Base-by-base conservation (phyloP, 768 basidiomycete genomes). In the Phanerochaete carnosa region DNA sequence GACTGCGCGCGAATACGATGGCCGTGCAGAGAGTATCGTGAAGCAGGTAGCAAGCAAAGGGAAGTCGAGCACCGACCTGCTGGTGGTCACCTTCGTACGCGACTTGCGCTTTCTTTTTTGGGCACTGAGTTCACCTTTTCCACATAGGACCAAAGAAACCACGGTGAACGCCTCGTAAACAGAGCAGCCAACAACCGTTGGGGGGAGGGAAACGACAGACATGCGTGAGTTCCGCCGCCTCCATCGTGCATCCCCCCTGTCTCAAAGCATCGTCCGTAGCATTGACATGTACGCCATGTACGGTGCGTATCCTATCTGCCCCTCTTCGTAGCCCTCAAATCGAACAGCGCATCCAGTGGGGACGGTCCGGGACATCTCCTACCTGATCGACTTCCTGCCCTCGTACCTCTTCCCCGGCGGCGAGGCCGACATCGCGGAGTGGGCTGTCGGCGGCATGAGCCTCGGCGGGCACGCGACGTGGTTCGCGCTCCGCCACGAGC, bases 381-480 rank as follows among this genome's bases (percentile, higher is more conserved):
- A 89, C 74, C 71, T 95, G 59, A 88, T 94, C 56, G 92, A 95
- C 69, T 87, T 90, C 65, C 77, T 95, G 3, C 85, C 88, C 0
- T 72, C 85, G 0, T 88, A 87, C 68, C 71, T 95, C 11, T 95
- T 88, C 68, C 92, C 93, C 0, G 64, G 73, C 12, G 84, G 75
- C 13, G 86, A 92, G 64, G 79, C 83, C 26, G 69, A 66, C 12
- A 80, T 95, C 43, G 78, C 74, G 6, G 79, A 83, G 59, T 97
- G 89, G 87, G 84, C 84, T 13, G 77, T 89, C 2, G 80, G 83
- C 0, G 94, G 94, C 0, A 79, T 89, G 64, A 91, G 89, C 62
- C 82, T 97, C 0, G 94, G 94, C 0, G 94, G 93, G 0, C 93
- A 97, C 69, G 80, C 91, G 0, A 79, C 90, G 0, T 95, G 94